phyloP scores from a whole-genome alignment of 805 yeast species.

The Saturnispora besseyi region DNA sequence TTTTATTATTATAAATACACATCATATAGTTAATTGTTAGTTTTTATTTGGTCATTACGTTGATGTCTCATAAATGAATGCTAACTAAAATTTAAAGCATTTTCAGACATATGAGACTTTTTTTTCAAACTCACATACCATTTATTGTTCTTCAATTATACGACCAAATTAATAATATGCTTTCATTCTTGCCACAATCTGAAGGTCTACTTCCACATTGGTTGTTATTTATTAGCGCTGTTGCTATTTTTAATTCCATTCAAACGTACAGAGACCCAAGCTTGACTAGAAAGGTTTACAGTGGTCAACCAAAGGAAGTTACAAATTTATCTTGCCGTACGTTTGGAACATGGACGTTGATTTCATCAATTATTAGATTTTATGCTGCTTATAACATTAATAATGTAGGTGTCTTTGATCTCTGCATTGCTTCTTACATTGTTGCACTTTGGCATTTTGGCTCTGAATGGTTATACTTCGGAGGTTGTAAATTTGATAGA shows the following conservation, averaged over 20 bases:
- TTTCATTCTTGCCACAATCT: conserved; percentile 30
- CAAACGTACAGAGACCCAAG: conserved; percentile 71
- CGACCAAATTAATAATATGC: conserved; percentile 1
- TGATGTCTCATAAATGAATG: no score
- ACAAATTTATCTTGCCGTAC: conserved; percentile 77
- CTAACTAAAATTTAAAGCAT: no score
- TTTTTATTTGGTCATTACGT: background rate
- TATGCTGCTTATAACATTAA: conserved; percentile 76
- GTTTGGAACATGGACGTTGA: conserved; percentile 95
- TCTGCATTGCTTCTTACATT: conserved; percentile 70
- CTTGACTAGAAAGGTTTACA: conserved; percentile 76
- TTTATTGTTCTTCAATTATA: no score
- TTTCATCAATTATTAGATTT: conserved; percentile 74
- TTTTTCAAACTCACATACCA: no score
- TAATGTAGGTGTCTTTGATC: conserved; percentile 62
- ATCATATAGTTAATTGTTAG: background rate
- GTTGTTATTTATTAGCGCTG: conserved; percentile 72
- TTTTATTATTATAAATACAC: no score
- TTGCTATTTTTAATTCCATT: conserved; percentile 82
- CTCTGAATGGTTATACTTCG: conserved; percentile 71
- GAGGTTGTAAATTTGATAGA: conserved; percentile 74
- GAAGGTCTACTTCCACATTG: conserved; percentile 68
- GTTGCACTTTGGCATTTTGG: conserved; percentile 82
- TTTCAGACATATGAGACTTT: no score
- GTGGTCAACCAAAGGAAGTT: conserved; percentile 49